A percentile compares a stretch with the other conserved stretches of the same genome.
Evolutionary conservation across 1,139 yeast genomes (phyloP).

Genomic region (Saccharomycopsis hybrid): DNA sequence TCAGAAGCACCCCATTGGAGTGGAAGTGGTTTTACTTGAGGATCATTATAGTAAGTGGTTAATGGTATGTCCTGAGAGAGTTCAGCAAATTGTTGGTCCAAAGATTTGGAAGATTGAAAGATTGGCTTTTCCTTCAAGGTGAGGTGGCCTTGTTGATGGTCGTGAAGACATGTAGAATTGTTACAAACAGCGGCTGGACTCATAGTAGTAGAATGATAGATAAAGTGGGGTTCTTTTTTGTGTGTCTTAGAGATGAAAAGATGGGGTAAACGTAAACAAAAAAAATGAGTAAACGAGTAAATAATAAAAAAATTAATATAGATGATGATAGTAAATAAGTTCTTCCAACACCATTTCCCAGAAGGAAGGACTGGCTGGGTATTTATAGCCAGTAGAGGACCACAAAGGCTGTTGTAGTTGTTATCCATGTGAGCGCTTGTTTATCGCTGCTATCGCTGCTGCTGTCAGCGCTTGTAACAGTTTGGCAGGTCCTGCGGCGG

Average conservation of each 20-base stretch:
- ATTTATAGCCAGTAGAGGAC: too few species aligned
- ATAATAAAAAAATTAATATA: not conserved
- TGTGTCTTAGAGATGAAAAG: not conserved
- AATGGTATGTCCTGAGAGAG: constrained; percentile 31
- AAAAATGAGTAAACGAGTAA: not conserved
- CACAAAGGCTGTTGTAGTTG: too few species aligned
- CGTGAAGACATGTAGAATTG: constrained; percentile 10
- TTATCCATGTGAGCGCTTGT: too few species aligned
- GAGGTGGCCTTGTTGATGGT: constrained; percentile 20
- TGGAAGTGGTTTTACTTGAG: constrained; percentile 40
- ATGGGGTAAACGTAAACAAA: not conserved
- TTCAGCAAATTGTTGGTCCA: constrained; percentile 29
- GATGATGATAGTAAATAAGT: too few species aligned
- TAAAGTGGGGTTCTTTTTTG: too few species aligned
- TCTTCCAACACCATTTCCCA: too few species aligned
- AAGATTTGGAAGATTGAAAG: constrained; percentile 26
- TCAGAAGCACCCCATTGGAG: constrained; percentile 46
- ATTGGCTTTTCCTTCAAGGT: constrained; percentile 10
- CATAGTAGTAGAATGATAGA: constrained; percentile 20
- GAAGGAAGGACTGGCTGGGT: too few species aligned
- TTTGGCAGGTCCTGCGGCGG: too few species aligned
- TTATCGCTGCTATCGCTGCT: too few species aligned
- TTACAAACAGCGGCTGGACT: constrained; percentile 25
- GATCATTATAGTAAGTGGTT: constrained; percentile 47
- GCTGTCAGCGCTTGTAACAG: too few species aligned